A percentile compares a stretch with the other conserved stretches of the same genome.
Conservation (phyloP, 1,284 basidiomycete species). For the Ceratobasidium sp. region DNA sequence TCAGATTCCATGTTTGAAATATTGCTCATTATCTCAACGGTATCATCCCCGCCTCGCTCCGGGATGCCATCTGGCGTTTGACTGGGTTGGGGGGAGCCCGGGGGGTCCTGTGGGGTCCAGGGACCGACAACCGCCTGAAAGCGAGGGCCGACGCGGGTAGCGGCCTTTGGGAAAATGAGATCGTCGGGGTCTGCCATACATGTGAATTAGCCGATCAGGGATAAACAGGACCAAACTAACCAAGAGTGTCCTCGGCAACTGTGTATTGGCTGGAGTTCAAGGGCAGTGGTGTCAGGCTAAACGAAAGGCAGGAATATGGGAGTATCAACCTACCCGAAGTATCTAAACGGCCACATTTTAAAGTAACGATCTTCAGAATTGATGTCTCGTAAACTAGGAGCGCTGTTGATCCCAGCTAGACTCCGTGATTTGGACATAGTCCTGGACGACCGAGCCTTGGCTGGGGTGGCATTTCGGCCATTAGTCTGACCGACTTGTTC, state of each 20-base stretch:
- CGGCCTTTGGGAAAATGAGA: slow-evolving; percentile 91
- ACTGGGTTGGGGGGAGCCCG: slow-evolving; percentile 24
- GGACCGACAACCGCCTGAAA: slow-evolving; percentile 70
- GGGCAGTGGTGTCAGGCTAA: slow-evolving; percentile 38
- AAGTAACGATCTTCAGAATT: slow-evolving; percentile 80
- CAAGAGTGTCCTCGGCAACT: slow-evolving; percentile 89
- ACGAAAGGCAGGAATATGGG: background rate
- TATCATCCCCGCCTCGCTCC: slow-evolving; percentile 80
- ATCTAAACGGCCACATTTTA: slow-evolving; percentile 95
- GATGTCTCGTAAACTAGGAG: slow-evolving; percentile 6
- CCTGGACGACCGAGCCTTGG: slow-evolving; percentile 60
- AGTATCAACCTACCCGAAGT: slow-evolving; percentile 82
- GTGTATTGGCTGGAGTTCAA: slow-evolving; percentile 79
- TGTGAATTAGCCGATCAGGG: slow-evolving; percentile 46
- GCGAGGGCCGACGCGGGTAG: slow-evolving; percentile 87
- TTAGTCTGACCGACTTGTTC: slow-evolving; percentile 77
- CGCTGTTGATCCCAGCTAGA: slow-evolving; percentile 23
- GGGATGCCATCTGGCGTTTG: slow-evolving; percentile 53
- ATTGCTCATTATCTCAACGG: slow-evolving; percentile 76
- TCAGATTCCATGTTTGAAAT: slow-evolving; percentile 72
- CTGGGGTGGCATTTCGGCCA: slow-evolving; percentile 55
- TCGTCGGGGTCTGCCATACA: slow-evolving; percentile 83
- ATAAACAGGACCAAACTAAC: slow-evolving; percentile 60
- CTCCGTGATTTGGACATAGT: slow-evolving; percentile 48
- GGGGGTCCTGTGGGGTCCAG: background rate